Evolutionary conservation across 176 grass and related monocot species (phyloP), one percentile per base, ranked within the genome.

Genomic region (Lolium rigidum): DNA sequence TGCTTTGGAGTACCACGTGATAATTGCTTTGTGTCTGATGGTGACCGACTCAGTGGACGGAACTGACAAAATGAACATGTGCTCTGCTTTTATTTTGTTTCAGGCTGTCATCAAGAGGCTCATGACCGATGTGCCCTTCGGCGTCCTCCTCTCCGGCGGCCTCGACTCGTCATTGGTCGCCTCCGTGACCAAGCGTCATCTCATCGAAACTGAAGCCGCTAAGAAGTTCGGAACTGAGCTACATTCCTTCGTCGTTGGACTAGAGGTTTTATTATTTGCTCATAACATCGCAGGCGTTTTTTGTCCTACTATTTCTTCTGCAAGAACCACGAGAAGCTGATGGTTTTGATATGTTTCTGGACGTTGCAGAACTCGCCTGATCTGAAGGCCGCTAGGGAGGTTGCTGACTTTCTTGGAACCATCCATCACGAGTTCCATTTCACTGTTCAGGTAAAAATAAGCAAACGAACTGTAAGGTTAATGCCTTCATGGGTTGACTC

Each of bases 101-200:
- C 68, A 99, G 94, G 90, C 97, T 80, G 94, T 99, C 17, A 84
- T 97, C 83, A 97, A 97, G 89, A 91, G 97, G 87, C 92, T 99
- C 10, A 99, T 99, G 97, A 97, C 97, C 0, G 94, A 99, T 68
- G 97, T 94, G 41, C 94, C 97, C 0, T 99, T 99, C 49, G 94
- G 97, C 18, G 94, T 99, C 10, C 86, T 99, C 59, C 85, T 97
- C 59, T 99, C 97, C 59, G 97, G 97, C 15, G 97, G 97, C 15
- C 91, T 99, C 1, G 97, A 99, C 87, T 99, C 94, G 6, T 99
- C 97, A 0, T 76, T 99, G 6, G 97, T 99, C 80, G 92, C 94
- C 38, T 89, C 94, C 0, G 94, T 99, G 47, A 94, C 97, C 62
- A 90, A 91, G 26, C 94, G 94, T 66, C 94, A 99, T 89, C 88